phyloP scores from a whole-genome alignment of 495 filamentous ascomycete species.

The Hypomontagnella submonticulosa region DNA sequence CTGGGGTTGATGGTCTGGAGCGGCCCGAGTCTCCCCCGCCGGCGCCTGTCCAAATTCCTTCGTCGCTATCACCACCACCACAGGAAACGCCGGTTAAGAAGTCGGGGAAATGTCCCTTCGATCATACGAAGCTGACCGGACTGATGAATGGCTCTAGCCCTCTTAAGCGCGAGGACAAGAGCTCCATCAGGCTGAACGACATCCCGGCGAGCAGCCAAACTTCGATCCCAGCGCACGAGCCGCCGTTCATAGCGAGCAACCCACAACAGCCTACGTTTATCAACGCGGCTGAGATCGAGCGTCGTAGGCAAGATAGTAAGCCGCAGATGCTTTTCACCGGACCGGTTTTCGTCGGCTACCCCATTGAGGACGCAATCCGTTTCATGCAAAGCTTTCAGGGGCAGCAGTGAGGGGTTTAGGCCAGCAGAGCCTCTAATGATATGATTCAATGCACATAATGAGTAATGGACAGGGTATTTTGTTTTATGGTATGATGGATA shows the following conservation, averaged over 20 bases:
- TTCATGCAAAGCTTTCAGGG: conserved; percentile 70
- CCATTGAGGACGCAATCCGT: conserved; percentile 77
- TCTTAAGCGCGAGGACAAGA: conserved; percentile 42
- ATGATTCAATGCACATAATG: conserved; percentile 7
- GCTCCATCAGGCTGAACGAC: conserved; percentile 24
- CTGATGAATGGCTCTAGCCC: conserved; percentile 40
- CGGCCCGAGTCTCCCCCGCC: conserved; percentile 57
- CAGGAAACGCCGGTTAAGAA: conserved; percentile 38
- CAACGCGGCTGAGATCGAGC: conserved; percentile 45
- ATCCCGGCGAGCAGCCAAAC: conserved; percentile 36
- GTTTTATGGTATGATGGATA: too few relatives aligned
- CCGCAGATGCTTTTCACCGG: conserved; percentile 84
- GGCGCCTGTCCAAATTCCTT: conserved; percentile 51
- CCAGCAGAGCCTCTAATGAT: not conserved
- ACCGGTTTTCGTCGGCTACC: conserved; percentile 89
- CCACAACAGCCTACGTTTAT: conserved; percentile 54
- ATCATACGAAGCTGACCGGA: conserved; percentile 54
- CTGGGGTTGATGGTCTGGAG: conserved; percentile 38
- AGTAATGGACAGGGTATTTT: conserved; percentile 1
- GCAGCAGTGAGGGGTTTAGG: conserved; percentile 29
- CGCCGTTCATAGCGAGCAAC: conserved; percentile 11
- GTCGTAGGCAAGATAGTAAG: conserved; percentile 41
- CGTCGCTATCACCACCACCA: conserved; percentile 40
- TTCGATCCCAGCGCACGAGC: conserved; percentile 37
- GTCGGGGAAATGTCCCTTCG: conserved; percentile 58